Evolutionary conservation across 768 basidiomycete genomes (phyloP), one percentile per base, ranked within the genome.

Genomic region (Trametes villosa): DNA sequence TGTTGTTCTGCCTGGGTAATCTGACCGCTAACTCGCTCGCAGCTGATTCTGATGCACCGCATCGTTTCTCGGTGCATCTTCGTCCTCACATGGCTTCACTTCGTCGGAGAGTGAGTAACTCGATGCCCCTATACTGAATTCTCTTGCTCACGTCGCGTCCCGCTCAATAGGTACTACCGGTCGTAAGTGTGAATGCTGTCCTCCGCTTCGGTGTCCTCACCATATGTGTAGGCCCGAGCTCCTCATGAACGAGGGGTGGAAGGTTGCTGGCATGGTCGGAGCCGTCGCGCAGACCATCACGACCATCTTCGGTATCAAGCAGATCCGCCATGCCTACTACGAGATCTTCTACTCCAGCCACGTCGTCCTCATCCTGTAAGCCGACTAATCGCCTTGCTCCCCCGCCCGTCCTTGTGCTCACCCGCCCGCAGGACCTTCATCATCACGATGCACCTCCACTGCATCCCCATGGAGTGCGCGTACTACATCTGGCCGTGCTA

Each of bases 401-500:
- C 20, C 3, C 44, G 18, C 29, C 9, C n/a, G 46, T 9, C 33
- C 29, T 29, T 24, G 17, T 20, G 2, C 29, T 34, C 48, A 34
- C 50, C 60, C 24, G 12, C 27, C 24, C 53, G 17, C 46, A 81
- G 79, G n/a, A 69, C 77, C 11, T 78, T 79, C 64, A 67, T 81
- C 30, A 65, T 80, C 26, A 74, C 26, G 63, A 74, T 76, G 56
- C 80, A 79, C 57, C 70, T 75, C 20, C 59, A 64, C 38, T 78
- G 53, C 67, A 72, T 49, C 22, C 26, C 46, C 9, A 41, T 38
- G 57, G 77, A 76, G 18, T 75, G 69, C 60, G 76, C 70, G n/a
- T 67, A 64, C 50, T 81, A 79, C 62, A 72, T 83, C 50, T 82
- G 80, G 80, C 79, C 81, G 17, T 75, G 74, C 22, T 70, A 81